phyloP scores from a whole-genome alignment of 495 filamentous ascomycete species.

The Darksidea phi region DNA sequence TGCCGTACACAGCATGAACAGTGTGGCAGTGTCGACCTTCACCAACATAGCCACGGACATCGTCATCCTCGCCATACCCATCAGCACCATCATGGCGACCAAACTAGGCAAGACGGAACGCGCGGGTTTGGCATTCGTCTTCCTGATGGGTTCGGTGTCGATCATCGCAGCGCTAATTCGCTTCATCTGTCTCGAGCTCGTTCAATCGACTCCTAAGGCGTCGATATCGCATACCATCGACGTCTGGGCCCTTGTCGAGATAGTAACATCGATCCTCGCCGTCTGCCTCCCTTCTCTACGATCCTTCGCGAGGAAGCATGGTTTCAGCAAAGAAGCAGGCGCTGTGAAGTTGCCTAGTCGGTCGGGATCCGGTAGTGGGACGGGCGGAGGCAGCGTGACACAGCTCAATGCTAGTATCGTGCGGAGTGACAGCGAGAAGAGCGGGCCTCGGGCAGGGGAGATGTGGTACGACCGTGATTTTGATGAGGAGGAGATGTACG shows the following conservation, averaged over 20 bases:
- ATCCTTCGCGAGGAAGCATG: slow-evolving; percentile 12
- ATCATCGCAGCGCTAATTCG: slow-evolving; percentile 43
- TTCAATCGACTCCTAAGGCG: slow-evolving; percentile 37
- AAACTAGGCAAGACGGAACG: slow-evolving; percentile 35
- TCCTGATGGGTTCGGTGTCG: slow-evolving; percentile 41
- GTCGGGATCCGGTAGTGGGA: not conserved
- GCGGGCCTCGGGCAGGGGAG: not conserved
- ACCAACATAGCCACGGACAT: slow-evolving; percentile 35
- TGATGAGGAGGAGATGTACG: not conserved
- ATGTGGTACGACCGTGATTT: not conserved
- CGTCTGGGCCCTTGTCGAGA: slow-evolving; percentile 44
- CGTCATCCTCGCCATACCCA: slow-evolving; percentile 36
- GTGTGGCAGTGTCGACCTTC: slow-evolving; percentile 40
- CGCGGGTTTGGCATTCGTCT: slow-evolving; percentile 39
- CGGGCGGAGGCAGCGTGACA: not conserved
- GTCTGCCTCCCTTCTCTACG: slow-evolving; percentile 27
- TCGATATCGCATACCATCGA: slow-evolving; percentile 45
- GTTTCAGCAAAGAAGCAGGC: not conserved
- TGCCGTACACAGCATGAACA: slow-evolving; percentile 40
- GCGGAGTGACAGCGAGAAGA: not conserved
- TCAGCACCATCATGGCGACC: slow-evolving; percentile 23
- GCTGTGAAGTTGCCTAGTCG: not conserved
- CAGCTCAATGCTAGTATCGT: not conserved
- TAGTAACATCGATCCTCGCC: slow-evolving; percentile 35
- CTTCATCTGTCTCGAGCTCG: slow-evolving; percentile 37